phyloP scores from a whole-genome alignment of 148 eudicot species.

The Polygonum aviculare region DNA sequence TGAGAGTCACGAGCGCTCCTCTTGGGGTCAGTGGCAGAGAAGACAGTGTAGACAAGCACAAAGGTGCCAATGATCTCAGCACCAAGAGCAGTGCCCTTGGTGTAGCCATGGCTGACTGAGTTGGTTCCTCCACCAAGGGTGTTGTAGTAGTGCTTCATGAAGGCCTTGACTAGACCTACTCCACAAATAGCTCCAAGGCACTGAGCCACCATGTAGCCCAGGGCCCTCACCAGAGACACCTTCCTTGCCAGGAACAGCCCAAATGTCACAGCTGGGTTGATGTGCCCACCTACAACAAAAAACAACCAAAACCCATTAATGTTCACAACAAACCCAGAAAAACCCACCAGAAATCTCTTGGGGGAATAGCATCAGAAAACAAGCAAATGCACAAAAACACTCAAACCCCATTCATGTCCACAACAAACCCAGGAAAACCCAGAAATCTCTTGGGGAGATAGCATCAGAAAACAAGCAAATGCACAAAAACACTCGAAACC shows the following conservation, averaged over 20 bases:
- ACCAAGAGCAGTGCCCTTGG: slow-evolving; percentile 69
- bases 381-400: neutral
- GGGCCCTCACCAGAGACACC: slow-evolving; percentile 62
- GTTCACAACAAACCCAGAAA: neutral
- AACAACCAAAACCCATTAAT: neutral
- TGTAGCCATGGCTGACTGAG: slow-evolving; percentile 46
- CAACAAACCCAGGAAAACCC: slow-evolving; percentile 7
- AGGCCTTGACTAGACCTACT: slow-evolving; percentile 74
- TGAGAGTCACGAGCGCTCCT: slow-evolving; percentile 91
- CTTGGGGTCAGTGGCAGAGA: slow-evolving; percentile 91
- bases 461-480: no score
- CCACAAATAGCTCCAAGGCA: slow-evolving; percentile 80
- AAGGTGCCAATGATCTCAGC: slow-evolving; percentile 87
- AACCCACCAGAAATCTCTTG: slow-evolving; percentile 7
- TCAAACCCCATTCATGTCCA: neutral
- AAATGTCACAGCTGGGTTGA: slow-evolving; percentile 89
- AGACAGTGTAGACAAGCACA: slow-evolving; percentile 82
- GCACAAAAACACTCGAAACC: no score
- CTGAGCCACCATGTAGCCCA: slow-evolving; percentile 67
- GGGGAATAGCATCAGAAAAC: neutral
- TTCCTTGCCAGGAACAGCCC: slow-evolving; percentile 76
- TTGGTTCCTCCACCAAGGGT: slow-evolving; percentile 61
- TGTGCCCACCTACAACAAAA: slow-evolving; percentile 62
- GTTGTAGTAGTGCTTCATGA: slow-evolving; percentile 59
- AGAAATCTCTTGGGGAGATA: no score